Evolutionary conservation across 2,329 filamentous ascomycete species (phyloP).

Genomic region (Xylaria sp.): DNA sequence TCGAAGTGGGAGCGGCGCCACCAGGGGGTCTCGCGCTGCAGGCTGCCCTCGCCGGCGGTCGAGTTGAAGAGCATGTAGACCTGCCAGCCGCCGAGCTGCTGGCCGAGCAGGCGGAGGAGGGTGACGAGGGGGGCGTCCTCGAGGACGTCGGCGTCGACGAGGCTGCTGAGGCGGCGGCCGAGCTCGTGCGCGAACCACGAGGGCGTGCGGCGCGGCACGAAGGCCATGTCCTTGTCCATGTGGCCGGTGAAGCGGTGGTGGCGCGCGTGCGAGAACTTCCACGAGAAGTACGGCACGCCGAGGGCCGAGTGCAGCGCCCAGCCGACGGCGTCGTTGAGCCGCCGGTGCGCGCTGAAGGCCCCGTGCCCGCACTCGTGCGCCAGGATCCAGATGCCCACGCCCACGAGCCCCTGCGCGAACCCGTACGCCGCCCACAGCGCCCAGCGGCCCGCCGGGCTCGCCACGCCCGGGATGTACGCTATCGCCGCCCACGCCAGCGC

Average conservation of each 20-base stretch:
- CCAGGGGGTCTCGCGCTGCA: constrained; percentile 47
- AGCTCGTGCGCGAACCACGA: constrained; percentile 35
- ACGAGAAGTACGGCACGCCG: constrained; percentile 72
- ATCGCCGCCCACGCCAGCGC: constrained; percentile 54
- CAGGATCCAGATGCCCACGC: constrained; percentile 71
- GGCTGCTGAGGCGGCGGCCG: constrained; percentile 38
- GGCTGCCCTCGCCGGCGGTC: constrained; percentile 51
- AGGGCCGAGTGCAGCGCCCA: constrained; percentile 68
- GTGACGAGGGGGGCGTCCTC: constrained; percentile 66
- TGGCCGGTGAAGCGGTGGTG: constrained; percentile 72
- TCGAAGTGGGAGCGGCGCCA: constrained; percentile 61
- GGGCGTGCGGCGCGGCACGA: constrained; percentile 55
- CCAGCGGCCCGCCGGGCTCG: constrained; percentile 46
- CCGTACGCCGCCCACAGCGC: constrained; percentile 61
- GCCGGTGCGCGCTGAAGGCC: constrained; percentile 61
- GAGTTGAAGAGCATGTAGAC: constrained; percentile 65
- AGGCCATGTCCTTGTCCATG: constrained; percentile 69
- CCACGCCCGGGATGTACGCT: constrained; percentile 56
- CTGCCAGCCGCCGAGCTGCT: constrained; percentile 68
- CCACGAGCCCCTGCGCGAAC: constrained; percentile 66
- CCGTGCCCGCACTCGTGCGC: constrained; percentile 73
- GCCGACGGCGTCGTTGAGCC: constrained; percentile 63
- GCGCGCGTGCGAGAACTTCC: constrained; percentile 70
- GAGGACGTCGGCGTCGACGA: constrained; percentile 54
- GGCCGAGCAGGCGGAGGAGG: constrained; percentile 56